These are phyloP conservation scores for Mariannaea sp. DNA, from an alignment of 2,329 filamentous ascomycete species.

Conservation along the genomic window DNA sequence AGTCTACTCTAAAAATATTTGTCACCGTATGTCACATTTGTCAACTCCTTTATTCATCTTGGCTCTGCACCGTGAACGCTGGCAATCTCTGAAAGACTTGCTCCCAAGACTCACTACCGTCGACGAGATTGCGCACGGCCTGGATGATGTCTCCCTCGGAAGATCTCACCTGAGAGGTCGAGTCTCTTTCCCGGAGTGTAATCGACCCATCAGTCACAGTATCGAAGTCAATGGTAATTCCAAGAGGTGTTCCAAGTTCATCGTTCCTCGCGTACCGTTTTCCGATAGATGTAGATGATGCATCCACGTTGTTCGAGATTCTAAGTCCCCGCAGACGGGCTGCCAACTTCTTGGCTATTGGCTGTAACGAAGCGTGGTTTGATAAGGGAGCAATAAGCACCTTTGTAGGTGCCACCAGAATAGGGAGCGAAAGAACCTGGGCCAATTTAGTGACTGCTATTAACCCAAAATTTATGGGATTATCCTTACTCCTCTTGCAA, in stretches of 20 bases:
- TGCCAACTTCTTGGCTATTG: slow-evolving; percentile 74
- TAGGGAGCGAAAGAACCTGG: slow-evolving; percentile 59
- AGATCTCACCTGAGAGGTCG: slow-evolving; percentile 86
- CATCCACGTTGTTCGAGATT: slow-evolving; percentile 84
- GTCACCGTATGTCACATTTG: too few species aligned
- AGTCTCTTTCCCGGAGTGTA: slow-evolving; percentile 89
- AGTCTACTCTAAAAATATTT: too few species aligned
- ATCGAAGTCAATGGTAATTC: slow-evolving; percentile 95
- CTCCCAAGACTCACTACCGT: slow-evolving; percentile 61
- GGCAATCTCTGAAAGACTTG: too few species aligned
- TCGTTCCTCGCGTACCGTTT: slow-evolving; percentile 95
- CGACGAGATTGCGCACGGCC: slow-evolving; percentile 65
- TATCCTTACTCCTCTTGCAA: slow-evolving; percentile 79
- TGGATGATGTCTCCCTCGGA: slow-evolving; percentile 78
- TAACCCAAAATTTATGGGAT: not conserved
- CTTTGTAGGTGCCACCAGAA: slow-evolving; percentile 87
- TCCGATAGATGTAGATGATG: slow-evolving; percentile 89
- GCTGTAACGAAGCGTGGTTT: slow-evolving; percentile 77
- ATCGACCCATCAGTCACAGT: slow-evolving; percentile 84
- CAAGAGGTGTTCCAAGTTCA: slow-evolving; percentile 91
- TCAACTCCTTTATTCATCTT: too few species aligned
- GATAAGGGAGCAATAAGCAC: slow-evolving; percentile 91
- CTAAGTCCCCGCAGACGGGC: slow-evolving; percentile 75
- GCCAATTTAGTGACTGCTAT: slow-evolving; percentile 21
- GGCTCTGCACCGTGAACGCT: too few species aligned